Evolutionary conservation across 345 rosid genomes (phyloP).

Genomic region (Syzygium oleosum): DNA sequence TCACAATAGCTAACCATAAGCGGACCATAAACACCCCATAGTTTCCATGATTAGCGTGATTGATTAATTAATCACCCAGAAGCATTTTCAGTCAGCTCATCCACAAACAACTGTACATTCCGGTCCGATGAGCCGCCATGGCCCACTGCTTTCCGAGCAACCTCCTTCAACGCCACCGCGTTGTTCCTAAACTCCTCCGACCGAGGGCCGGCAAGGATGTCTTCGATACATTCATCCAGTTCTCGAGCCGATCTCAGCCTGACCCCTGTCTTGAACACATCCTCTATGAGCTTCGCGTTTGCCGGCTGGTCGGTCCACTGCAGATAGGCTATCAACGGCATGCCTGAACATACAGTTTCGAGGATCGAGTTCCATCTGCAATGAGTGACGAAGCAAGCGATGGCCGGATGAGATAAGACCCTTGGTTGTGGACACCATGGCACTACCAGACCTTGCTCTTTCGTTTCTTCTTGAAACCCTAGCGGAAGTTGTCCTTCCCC

Average conservation of each 20-base stretch:
- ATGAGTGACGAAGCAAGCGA: constrained; percentile 46
- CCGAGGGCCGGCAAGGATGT: constrained; percentile 21
- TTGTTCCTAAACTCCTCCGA: constrained; percentile 37
- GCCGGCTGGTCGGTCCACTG: constrained; percentile 38
- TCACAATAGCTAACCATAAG: background rate
- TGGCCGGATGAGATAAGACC: constrained; percentile 28
- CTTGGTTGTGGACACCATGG: constrained; percentile 48
- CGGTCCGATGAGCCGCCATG: constrained; percentile 60
- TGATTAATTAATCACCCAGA: background rate
- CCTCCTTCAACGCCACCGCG: constrained; percentile 46
- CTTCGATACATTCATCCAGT: constrained; percentile 35
- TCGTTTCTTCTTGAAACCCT: constrained; percentile 15
- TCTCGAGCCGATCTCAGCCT: constrained; percentile 24
- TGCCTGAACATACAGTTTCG: constrained; percentile 36
- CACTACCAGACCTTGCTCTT: constrained; percentile 28
- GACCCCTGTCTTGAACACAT: constrained; percentile 37
- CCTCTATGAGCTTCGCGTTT: constrained; percentile 29
- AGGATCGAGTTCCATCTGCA: constrained; percentile 60
- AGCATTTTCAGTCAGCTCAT: constrained; percentile 18
- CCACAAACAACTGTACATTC: constrained; percentile 45
- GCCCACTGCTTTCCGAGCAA: constrained; percentile 51
- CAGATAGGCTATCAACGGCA: constrained; percentile 44
- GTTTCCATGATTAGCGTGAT: background rate
- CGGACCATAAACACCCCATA: background rate
- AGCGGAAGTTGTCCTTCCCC: background rate